Base-by-base conservation (phyloP, 495 filamentous ascomycete genomes). In the Lophiotrema nucula region DNA sequence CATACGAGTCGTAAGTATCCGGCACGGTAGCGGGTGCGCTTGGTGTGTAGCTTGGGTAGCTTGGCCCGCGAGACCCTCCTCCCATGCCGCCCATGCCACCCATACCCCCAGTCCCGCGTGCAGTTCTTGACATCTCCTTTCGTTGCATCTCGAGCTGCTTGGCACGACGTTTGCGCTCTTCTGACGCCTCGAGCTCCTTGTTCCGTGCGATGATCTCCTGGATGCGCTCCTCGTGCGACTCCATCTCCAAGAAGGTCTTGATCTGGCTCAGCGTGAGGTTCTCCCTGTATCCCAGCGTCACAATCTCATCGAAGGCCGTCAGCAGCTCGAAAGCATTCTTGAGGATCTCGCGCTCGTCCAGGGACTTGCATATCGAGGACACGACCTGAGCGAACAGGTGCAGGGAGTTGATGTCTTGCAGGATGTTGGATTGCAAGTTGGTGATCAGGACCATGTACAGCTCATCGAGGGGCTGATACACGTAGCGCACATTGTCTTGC, bases 361-460 rank as follows among this genome's bases (percentile, higher is more conserved):
- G 74, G 67, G 82, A 95, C 76, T 92, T 96, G 82, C 93, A 98
- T 46, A 95, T 93, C 71, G 88, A 95, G 39, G 87, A 88, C 22
- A 96, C 93, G 2, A 98, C 91, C 78, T 98, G 93, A 47, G 91
- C 92, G 66, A 97, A 98, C 4, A 97, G 81, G 69, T 97, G 93
- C 42, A 98, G 83, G 41, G 92, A 96, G 74, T 97, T 92, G 67
- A 98, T 98, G 69, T 98, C 93, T 76, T 98, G 93, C 26, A 98
- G 82, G 64, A 97, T 98, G 77, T 98, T 98, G 66, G 90, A 96
- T 81, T 97, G 92, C 55, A 90, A 89, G 79, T 97, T 97, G 76
- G 95, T 98, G 73, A 98, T 97, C 59, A 98, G 85, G 50, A 98
- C 92, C 82, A 98, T 96, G 81, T 97, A 98, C 57, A 98, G 84